Conservation (phyloP, 2,329 filamentous ascomycete species). For the Madurella fahalii region DNA sequence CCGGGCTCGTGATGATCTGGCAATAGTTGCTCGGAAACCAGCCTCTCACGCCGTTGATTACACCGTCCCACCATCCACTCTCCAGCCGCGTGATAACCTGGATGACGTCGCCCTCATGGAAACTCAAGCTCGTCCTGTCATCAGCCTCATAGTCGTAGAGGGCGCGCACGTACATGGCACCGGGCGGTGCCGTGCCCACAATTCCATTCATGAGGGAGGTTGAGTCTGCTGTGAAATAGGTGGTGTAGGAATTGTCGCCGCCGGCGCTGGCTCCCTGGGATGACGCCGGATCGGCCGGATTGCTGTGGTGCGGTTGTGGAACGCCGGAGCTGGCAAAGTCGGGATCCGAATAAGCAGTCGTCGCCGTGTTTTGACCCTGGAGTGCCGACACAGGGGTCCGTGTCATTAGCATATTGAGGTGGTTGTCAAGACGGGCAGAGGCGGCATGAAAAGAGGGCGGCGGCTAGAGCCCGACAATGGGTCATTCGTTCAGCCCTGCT, state of each 20-base stretch:
- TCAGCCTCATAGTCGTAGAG: slow-evolving; percentile 98
- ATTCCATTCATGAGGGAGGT: slow-evolving; percentile 55
- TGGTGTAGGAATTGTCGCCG: slow-evolving; percentile 27
- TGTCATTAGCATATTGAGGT: slow-evolving; percentile 51
- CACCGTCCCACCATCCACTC: slow-evolving; percentile 99
- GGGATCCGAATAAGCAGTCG: slow-evolving; percentile 28
- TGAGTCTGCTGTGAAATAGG: slow-evolving; percentile 24
- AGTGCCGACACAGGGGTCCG: slow-evolving; percentile 44
- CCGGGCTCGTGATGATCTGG: slow-evolving; percentile 72
- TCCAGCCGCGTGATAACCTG: slow-evolving; percentile 98
- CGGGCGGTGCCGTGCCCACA: slow-evolving; percentile 54
- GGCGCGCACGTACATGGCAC: slow-evolving; percentile 86
- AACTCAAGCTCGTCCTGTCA: slow-evolving; percentile 93
- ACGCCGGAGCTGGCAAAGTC: slow-evolving; percentile 18
- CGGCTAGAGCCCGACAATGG: slow-evolving; percentile 2
- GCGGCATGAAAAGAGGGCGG: slow-evolving; percentile 15
- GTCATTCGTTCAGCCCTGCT: slow-evolving; percentile 10
- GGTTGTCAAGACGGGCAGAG: slow-evolving; percentile 17
- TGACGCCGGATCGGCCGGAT: slow-evolving; percentile 32
- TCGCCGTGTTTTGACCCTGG: slow-evolving; percentile 38
- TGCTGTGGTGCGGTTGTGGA: slow-evolving; percentile 13
- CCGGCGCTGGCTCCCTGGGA: slow-evolving; percentile 32
- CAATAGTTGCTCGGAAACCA: slow-evolving; percentile 99
- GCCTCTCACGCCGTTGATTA: slow-evolving; percentile 92
- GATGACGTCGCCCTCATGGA: slow-evolving; percentile 94